Evolutionary conservation across 2,329 filamentous ascomycete species (phyloP).

Genomic region (Atkinsonella hypoxylon): DNA sequence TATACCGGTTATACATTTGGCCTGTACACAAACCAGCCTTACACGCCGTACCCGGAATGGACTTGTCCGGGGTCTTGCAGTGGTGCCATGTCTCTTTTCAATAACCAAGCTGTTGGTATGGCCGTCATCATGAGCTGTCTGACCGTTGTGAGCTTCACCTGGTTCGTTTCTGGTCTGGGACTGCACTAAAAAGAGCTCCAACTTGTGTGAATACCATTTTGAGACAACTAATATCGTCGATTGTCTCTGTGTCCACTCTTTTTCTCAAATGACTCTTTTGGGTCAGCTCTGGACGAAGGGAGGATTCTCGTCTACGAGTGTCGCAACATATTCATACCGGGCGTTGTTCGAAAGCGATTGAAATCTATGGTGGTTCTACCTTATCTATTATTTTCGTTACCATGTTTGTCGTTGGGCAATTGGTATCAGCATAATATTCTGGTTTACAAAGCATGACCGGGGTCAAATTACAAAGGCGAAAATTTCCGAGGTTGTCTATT

Average conservation of each 20-base stretch:
- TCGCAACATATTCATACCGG: neutral
- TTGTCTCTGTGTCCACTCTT: neutral
- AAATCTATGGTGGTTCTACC: neutral
- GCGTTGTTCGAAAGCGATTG: neutral
- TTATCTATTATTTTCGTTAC: neutral
- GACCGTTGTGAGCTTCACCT: constrained; percentile 49
- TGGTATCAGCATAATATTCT: neutral
- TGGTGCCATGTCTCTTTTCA: constrained; percentile 33
- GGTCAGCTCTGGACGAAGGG: neutral
- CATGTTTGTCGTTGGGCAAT: neutral
- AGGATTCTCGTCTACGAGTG: neutral
- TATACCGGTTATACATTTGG: constrained; percentile 42
- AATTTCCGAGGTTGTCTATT: neutral
- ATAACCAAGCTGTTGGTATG: constrained; percentile 36
- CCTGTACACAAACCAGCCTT: constrained; percentile 41
- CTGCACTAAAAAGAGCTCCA: constrained; percentile 16
- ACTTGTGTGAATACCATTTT: neutral
- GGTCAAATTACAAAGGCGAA: neutral
- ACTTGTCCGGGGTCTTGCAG: constrained; percentile 47
- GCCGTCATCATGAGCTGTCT: constrained; percentile 41
- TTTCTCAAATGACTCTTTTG: neutral
- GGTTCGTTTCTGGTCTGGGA: constrained; percentile 46
- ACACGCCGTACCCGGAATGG: constrained; percentile 40
- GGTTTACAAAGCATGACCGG: neutral
- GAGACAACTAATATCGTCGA: no score